Evolutionary conservation across 768 basidiomycete species (phyloP), one percentile per base, ranked within the genome.

Genomic region (Omphalotus guepiniiformis): DNA sequence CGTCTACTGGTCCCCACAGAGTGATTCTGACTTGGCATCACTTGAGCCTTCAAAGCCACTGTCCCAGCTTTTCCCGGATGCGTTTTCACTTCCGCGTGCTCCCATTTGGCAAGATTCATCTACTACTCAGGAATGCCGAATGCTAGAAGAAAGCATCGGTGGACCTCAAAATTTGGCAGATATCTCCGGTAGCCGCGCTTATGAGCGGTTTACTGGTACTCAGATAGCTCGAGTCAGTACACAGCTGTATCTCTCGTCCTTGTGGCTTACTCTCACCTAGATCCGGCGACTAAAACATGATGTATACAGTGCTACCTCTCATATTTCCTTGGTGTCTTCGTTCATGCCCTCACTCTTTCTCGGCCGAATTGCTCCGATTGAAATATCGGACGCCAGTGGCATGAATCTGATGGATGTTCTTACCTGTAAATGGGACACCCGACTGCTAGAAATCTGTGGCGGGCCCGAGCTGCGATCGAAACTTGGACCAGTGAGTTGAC

Each of bases 21-120:
- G 82, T 0, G 74, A 78, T 45, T 30, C 50, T 4, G 59, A 78
- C 6, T 72, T 93, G 6, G 66, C 75, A 2, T 66, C 65, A 2
- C 72, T 91, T 46, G 73, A 83, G 59, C 55, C 81, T 1, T 51
- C 60, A 7, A 65, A 73, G 43, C 60, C 76, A 1, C 67, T 92
- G 7, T 71, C 75, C 2, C 88, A 91, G 54, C 67, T 93, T 29
- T 65, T 69, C 16, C 79, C 76, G 0, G 61, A 58, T 6, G 88
- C 88, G 2, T 91, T 93, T 62, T 81, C 88, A 5, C 65, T 80
- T 11, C 71, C 71, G 1, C 73, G 73, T 52, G 78, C 85, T 3
- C 89, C 90, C 8, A 93, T 93, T 58, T 94, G 92, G 91, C 90
- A 93, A 62, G 92, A 93, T 63, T 89, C 88, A 1, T 91, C 88